Conservation (phyloP, 2,329 filamentous ascomycete species). For the Exserohilum rostratum region DNA sequence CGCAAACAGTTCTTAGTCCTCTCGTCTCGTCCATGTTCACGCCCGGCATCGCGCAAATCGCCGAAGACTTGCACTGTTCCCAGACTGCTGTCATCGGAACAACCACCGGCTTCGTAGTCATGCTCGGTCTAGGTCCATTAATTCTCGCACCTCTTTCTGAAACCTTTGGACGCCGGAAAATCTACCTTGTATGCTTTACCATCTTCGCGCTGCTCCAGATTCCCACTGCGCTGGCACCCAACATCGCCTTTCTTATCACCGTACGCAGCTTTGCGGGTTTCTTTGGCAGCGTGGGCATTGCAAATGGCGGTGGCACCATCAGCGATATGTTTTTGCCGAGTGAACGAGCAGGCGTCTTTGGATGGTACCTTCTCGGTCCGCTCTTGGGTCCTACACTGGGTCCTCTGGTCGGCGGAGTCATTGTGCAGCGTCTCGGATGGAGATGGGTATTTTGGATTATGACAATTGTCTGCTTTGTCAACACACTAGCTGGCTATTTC, state of each 20-base stretch:
- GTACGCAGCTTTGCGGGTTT: slow-evolving; percentile 56
- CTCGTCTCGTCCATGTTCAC: slow-evolving; percentile 60
- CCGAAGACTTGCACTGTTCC: slow-evolving; percentile 52
- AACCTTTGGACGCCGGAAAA: slow-evolving; percentile 53
- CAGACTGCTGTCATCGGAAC: slow-evolving; percentile 54
- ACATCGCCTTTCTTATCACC: slow-evolving; percentile 53
- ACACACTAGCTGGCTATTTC: slow-evolving; percentile 52
- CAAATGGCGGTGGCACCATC: slow-evolving; percentile 60
- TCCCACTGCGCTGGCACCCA: slow-evolving; percentile 55
- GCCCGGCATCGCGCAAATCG: slow-evolving; percentile 58
- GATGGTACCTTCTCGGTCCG: slow-evolving; percentile 54
- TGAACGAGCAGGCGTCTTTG: slow-evolving; percentile 55
- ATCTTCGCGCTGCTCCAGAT: slow-evolving; percentile 56
- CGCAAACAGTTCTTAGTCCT: slow-evolving; percentile 51
- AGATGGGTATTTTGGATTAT: slow-evolving; percentile 58
- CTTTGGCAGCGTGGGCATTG: slow-evolving; percentile 58
- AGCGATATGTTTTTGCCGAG: slow-evolving; percentile 58
- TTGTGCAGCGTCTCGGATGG: slow-evolving; percentile 54
- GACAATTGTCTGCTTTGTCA: slow-evolving; percentile 51
- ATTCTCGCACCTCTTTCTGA: slow-evolving; percentile 56
- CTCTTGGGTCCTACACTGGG: slow-evolving; percentile 53
- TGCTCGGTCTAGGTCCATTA: slow-evolving; percentile 56
- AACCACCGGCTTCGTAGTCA: slow-evolving; percentile 59
- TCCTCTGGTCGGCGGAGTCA: slow-evolving; percentile 53
- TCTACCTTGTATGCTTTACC: slow-evolving; percentile 55